Evolutionary conservation across 345 rosid species (phyloP).

Genomic region (Lenwebbia sp.): DNA sequence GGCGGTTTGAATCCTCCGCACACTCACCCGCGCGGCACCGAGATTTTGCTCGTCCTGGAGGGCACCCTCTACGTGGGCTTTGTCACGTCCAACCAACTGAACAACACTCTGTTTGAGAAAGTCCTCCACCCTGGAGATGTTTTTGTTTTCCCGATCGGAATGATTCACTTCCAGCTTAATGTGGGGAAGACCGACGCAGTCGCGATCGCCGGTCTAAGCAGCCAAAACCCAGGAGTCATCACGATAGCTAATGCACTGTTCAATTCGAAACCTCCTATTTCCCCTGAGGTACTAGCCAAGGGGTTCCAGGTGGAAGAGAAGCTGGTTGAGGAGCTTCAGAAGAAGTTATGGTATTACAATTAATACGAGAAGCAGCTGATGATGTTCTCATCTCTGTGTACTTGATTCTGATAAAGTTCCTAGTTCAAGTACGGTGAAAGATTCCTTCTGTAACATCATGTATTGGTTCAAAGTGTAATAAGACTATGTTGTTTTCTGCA

Average conservation of each 20-base stretch:
- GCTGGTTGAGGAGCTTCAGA: background rate
- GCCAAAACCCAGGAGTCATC: too few species aligned
- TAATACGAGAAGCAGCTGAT: background rate
- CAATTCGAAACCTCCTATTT: background rate
- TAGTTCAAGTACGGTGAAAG: background rate
- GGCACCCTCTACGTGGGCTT: background rate
- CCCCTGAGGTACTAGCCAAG: background rate
- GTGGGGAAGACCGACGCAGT: too few species aligned
- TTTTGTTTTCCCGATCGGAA: too few species aligned
- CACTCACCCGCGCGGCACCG: background rate
- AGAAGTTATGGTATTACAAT: background rate
- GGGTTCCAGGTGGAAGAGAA: background rate
- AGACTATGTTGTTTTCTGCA: background rate
- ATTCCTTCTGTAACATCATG: background rate
- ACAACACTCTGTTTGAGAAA: too few species aligned
- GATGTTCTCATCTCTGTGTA: background rate
- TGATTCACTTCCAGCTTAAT: background rate
- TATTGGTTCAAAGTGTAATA: background rate
- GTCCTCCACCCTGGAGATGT: too few species aligned
- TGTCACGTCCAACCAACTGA: too few species aligned
- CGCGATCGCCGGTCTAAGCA: too few species aligned
- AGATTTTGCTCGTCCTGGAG: background rate
- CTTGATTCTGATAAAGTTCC: background rate
- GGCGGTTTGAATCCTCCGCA: background rate
- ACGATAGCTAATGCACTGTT: too few species aligned